Conservation (phyloP, 2,329 filamentous ascomycete genomes). For the Aspergillus melleus region DNA sequence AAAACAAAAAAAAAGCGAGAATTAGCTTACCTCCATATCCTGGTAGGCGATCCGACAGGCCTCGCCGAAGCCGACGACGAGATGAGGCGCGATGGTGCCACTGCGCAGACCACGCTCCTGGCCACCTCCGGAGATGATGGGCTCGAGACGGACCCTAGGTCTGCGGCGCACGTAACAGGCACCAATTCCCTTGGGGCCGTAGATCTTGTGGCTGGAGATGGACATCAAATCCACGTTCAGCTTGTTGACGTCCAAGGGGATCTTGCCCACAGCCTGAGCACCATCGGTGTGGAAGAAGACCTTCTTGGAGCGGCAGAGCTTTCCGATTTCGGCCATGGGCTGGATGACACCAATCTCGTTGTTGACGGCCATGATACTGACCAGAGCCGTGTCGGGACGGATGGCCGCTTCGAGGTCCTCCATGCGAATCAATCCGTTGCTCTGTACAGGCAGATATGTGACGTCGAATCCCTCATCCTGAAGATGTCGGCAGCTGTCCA, state of each 20-base stretch:
- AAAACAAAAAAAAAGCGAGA: slow-evolving; percentile 17
- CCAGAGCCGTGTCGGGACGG: slow-evolving; percentile 82
- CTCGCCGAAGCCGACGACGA: slow-evolving; percentile 92
- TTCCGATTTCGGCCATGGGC: slow-evolving; percentile 88
- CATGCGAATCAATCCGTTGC: slow-evolving; percentile 81
- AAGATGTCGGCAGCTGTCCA: slow-evolving; percentile 94
- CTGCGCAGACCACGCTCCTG: slow-evolving; percentile 94
- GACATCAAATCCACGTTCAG: slow-evolving; percentile 99
- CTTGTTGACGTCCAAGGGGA: slow-evolving; percentile 91
- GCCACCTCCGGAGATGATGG: slow-evolving; percentile 92
- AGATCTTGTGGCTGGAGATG: slow-evolving; percentile 97
- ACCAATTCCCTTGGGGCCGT: slow-evolving; percentile 94
- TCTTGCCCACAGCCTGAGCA: slow-evolving; percentile 98
- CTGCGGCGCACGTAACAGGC: slow-evolving; percentile 93
- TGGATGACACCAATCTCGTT: slow-evolving; percentile 99
- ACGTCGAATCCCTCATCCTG: slow-evolving; percentile 96
- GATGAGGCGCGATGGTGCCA: slow-evolving; percentile 84
- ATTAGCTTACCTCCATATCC: slow-evolving; percentile 77
- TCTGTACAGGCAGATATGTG: slow-evolving; percentile 91
- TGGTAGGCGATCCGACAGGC: slow-evolving; percentile 88
- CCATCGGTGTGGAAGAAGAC: slow-evolving; percentile 98
- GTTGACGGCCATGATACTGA: slow-evolving; percentile 99
- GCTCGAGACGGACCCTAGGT: slow-evolving; percentile 89
- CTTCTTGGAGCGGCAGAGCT: slow-evolving; percentile 86
- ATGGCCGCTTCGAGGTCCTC: slow-evolving; percentile 84